A percentile compares a stretch with the other conserved stretches of the same genome.
phyloP scores from a whole-genome alignment of 1,284 basidiomycete genomes.

The Trametes hirsuta region DNA sequence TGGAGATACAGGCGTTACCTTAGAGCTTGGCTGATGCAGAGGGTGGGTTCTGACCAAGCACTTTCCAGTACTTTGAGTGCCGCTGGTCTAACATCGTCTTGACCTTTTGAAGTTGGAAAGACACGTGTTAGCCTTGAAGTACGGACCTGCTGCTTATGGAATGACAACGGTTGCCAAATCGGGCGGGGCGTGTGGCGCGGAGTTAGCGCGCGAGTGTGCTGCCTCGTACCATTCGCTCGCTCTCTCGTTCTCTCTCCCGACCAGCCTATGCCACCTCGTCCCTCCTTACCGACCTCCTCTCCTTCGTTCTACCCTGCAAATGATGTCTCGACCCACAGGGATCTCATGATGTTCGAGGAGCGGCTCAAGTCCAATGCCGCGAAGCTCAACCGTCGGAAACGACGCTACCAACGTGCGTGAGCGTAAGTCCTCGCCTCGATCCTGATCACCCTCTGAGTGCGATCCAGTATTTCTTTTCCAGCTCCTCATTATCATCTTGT shows the following conservation, averaged over 20 bases:
- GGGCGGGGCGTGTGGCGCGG: no score
- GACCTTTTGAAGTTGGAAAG: no score
- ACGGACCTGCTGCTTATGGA: background rate
- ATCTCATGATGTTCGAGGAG: constrained; percentile 94
- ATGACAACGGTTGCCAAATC: background rate
- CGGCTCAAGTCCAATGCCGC: constrained; percentile 92
- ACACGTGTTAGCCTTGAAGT: no score
- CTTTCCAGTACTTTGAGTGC: no score
- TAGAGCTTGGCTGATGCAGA: no score
- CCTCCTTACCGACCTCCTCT: constrained; percentile 1
- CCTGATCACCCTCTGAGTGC: constrained; percentile 8
- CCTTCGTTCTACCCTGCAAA: constrained; percentile 58
- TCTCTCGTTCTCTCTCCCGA: background rate
- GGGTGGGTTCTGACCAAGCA: no score
- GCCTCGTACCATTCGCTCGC: background rate
- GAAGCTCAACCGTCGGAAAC: constrained; percentile 78
- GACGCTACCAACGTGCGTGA: constrained; percentile 84
- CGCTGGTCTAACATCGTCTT: no score
- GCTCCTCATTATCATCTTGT: constrained; percentile 67
- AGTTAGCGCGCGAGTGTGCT: background rate
- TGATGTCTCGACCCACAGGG: constrained; percentile 81
- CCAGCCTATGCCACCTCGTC: constrained; percentile 5
- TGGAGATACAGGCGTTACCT: no score
- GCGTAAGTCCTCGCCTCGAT: constrained; percentile 4
- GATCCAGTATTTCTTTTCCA: constrained; percentile 74